Base-by-base conservation (phyloP, 169 alveolate genomes). In the Theileria annulata region DNA sequence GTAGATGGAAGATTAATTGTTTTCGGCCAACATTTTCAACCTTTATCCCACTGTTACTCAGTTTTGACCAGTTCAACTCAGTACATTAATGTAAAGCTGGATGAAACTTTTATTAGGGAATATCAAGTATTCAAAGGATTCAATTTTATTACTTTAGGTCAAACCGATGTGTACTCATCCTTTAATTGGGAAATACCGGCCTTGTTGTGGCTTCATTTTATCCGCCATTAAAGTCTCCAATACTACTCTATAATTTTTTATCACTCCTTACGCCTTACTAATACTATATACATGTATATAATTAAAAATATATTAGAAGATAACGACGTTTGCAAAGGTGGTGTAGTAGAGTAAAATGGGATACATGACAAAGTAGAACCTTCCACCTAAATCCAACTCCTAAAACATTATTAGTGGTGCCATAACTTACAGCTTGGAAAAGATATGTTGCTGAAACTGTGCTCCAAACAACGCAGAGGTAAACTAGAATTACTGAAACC, bases 21-120 rank as follows among this genome's bases (percentile, higher is more conserved):
- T 8, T 82, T 69, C 30, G 85, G 89, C 25, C 89, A 82, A 56
- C 89, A 82, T 37, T 75, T 62, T 56, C 89, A 82, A 33, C 89
- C 89, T 6, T 42, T 82, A 75, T 71, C 86, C 0, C 78, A 49
- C 21, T 58, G 71, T 27, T 79, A 82, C 69, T 71, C 85, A 12
- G 27, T 10, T 42, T 31, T 82, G 23, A 82, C 81, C 21, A 49
- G 3, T 3, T 71, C 85, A 19, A 71, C 60, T 54, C 51, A 76
- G n/a, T 82, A 76, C 37, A 76, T 82, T 51, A 75, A 82, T 51
- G 86, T 77, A 19, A 82, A 66, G 42, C 67, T 82, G 30, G 89
- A 82, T 30, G 89, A 82, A 58, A 31, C 76, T 31, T 82, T 82
- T 59, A n/a, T 62, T 0, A 10, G 89, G 47, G 87, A 82, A 33